phyloP scores from a whole-genome alignment of 768 basidiomycete genomes.

The Mycena latifolia region DNA sequence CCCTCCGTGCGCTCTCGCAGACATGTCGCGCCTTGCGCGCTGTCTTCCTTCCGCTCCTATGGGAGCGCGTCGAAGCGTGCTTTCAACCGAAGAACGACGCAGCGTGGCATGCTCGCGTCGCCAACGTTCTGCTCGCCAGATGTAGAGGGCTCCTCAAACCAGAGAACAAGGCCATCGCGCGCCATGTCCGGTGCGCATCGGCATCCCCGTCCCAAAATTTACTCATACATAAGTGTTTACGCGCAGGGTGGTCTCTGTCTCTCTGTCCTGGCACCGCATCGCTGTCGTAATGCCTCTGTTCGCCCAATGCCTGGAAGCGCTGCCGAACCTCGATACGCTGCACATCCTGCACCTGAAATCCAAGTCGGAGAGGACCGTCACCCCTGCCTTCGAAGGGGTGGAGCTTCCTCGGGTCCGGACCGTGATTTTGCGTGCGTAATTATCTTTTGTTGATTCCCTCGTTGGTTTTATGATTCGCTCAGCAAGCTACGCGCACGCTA shows the following conservation, averaged over 20 bases:
- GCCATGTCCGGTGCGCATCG: conserved; percentile 40
- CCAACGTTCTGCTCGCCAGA: conserved; percentile 40
- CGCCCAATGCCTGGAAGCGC: conserved; percentile 17
- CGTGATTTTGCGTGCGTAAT: conserved; percentile 15
- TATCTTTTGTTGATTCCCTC: not conserved
- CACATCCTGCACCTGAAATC: conserved; percentile 12
- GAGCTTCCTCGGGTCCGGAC: conserved; percentile 1
- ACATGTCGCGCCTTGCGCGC: conserved; percentile 44
- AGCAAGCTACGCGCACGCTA: conserved; percentile 15
- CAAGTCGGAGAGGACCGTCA: not conserved
- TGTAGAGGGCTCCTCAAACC: conserved; percentile 39
- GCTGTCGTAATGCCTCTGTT: conserved; percentile 2
- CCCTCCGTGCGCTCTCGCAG: conserved; percentile 50
- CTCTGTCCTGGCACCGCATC: conserved; percentile 8
- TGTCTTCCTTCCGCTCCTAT: conserved; percentile 45
- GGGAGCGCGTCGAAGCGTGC: conserved; percentile 48
- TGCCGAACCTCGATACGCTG: conserved; percentile 24
- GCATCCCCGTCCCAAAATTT: too few relatives aligned
- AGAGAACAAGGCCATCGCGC: conserved; percentile 37
- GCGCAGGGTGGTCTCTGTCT: conserved; percentile 22
- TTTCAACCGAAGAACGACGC: conserved; percentile 29
- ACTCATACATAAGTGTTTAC: too few relatives aligned
- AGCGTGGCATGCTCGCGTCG: conserved; percentile 42
- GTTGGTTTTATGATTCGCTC: not conserved
- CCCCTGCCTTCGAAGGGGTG: not conserved